Evolutionary conservation across 768 basidiomycete genomes (phyloP).

Genomic region (Lentinula aciculospora): DNA sequence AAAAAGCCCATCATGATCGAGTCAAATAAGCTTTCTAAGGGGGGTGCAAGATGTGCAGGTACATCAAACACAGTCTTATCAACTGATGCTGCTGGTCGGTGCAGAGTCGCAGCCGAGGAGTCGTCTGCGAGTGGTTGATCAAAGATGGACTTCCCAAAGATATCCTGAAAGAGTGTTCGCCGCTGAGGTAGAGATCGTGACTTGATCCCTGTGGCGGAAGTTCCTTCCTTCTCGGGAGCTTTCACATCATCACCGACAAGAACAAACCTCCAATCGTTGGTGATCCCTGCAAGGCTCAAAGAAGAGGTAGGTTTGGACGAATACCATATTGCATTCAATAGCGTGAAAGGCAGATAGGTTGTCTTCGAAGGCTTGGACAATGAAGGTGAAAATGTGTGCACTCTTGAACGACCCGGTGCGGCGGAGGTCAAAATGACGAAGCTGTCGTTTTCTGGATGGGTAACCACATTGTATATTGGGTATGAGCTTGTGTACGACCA

Average conservation of each 20-base stretch:
- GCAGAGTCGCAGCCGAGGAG: slow-evolving; percentile 7
- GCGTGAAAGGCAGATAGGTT: slow-evolving; percentile 52
- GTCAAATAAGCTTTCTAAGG: slow-evolving; percentile 67
- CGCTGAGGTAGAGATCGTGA: slow-evolving; percentile 21
- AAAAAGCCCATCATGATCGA: slow-evolving; percentile 36
- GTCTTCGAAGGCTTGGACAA: slow-evolving; percentile 40
- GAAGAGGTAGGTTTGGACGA: slow-evolving; percentile 20
- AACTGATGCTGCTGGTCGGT: slow-evolving; percentile 27
- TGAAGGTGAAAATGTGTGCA: slow-evolving; percentile 42
- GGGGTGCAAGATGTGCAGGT: slow-evolving; percentile 74
- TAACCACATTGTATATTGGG: slow-evolving; percentile 39
- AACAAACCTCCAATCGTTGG: slow-evolving; percentile 57
- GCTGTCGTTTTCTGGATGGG: slow-evolving; percentile 50
- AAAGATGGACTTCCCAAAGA: slow-evolving; percentile 81
- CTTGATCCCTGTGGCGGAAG: slow-evolving; percentile 31
- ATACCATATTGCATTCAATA: slow-evolving; percentile 43
- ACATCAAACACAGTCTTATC: slow-evolving; percentile 50
- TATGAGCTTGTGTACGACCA: slow-evolving; percentile 45
- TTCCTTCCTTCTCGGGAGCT: slow-evolving; percentile 35
- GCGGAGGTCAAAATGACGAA: slow-evolving; percentile 49
- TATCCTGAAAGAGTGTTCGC: slow-evolving; percentile 80
- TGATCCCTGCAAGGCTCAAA: slow-evolving; percentile 67
- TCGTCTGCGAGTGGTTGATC: slow-evolving; percentile 11
- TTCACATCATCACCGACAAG: slow-evolving; percentile 58
- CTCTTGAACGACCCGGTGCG: slow-evolving; percentile 21